These are phyloP conservation scores for Lactarius akahatsu DNA, from an alignment of 768 basidiomycete genomes.

Conservation along the genomic window DNA sequence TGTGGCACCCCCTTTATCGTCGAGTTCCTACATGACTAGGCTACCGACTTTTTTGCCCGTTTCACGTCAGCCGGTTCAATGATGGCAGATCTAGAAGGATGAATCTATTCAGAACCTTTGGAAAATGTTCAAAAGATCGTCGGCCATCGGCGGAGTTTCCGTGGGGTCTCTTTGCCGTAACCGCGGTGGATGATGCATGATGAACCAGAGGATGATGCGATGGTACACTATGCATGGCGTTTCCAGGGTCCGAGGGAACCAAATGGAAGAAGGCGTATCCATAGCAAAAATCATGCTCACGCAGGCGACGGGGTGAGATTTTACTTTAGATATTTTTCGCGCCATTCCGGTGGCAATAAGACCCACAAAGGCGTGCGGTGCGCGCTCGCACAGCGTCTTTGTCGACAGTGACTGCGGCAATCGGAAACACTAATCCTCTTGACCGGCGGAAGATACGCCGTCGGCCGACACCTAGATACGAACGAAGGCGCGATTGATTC, in stretches of 20 bases:
- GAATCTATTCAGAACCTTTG: background rate
- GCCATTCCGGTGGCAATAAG: background rate
- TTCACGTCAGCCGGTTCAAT: background rate
- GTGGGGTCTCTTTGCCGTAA: background rate
- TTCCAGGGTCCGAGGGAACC: background rate
- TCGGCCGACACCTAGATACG: background rate
- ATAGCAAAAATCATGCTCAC: background rate
- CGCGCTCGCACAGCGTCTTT: background rate
- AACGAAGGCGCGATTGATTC: background rate
- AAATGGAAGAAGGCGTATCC: background rate
- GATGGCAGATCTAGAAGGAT: background rate
- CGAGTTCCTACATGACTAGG: background rate
- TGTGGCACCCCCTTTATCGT: background rate
- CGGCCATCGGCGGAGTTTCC: conserved; percentile 2
- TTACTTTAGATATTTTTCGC: background rate
- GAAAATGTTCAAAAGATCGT: conserved; percentile 5
- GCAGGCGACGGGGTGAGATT: background rate
- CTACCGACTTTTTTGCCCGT: background rate
- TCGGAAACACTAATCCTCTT: background rate
- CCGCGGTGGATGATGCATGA: background rate
- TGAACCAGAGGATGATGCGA: background rate
- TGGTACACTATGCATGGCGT: background rate
- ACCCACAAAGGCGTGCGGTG: background rate
- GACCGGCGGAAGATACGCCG: background rate
- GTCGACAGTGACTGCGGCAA: background rate